Conservation (phyloP, 2,329 filamentous ascomycete species). For the Hysterium pulicare region DNA sequence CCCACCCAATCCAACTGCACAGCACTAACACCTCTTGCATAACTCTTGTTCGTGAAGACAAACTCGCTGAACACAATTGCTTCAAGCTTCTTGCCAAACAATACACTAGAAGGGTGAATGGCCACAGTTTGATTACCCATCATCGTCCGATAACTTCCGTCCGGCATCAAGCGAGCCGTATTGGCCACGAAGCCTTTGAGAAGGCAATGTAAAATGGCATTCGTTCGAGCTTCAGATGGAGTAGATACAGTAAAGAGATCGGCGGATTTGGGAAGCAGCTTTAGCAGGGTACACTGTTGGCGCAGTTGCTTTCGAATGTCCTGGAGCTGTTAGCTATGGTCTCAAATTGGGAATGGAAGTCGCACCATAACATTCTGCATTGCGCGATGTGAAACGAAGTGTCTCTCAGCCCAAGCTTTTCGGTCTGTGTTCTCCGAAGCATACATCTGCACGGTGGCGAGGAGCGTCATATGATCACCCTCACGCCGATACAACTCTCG, state of each 20-base stretch:
- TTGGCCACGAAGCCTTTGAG: constrained; percentile 59
- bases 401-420: constrained; percentile 57
- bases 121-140: constrained; percentile 60
- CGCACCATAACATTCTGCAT: constrained; percentile 62
- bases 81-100: constrained; percentile 59
- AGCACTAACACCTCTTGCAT: constrained; percentile 60
- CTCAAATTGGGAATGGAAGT: neutral
- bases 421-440: constrained; percentile 56
- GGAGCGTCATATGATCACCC: constrained; percentile 62
- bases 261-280: constrained; percentile 25
- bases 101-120: constrained; percentile 60
- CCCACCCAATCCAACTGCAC: constrained; percentile 62
- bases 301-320: constrained; percentile 62
- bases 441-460: constrained; percentile 60
- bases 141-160: constrained; percentile 60
- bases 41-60: constrained; percentile 62
- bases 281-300: constrained; percentile 51
- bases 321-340: constrained; percentile 19
- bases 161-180: constrained; percentile 57
- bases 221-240: constrained; percentile 42
- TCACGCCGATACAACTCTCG: constrained; percentile 57
- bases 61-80: constrained; percentile 65
- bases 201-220: constrained; percentile 56
- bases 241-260: constrained; percentile 16
- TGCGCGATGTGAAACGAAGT: constrained; percentile 59